A percentile compares a stretch with the other conserved stretches of the same genome.
phyloP scores from a whole-genome alignment of 2,329 filamentous ascomycete species.

The Colletotrichum theobromicola region DNA sequence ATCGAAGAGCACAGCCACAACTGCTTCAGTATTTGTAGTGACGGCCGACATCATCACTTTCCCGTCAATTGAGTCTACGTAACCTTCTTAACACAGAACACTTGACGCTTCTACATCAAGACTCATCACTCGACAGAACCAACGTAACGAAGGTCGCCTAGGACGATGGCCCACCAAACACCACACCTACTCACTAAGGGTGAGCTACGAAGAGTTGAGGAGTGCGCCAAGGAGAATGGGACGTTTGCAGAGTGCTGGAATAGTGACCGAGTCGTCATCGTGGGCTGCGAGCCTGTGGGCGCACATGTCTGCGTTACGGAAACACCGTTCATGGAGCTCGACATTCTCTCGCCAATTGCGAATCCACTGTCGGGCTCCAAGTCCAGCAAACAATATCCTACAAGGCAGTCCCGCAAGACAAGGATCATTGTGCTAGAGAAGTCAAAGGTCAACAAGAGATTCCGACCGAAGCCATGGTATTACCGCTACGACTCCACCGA shows the following conservation, averaged over 20 bases:
- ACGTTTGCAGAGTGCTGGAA: background rate
- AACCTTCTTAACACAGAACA: accelerated
- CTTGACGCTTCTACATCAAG: background rate
- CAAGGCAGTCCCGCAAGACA: background rate
- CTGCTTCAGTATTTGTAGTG: background rate
- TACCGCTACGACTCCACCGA: background rate
- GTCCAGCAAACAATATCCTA: background rate
- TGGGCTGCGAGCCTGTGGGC: background rate
- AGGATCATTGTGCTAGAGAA: background rate
- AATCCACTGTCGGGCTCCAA: background rate
- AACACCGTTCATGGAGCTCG: background rate
- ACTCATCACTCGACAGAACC: background rate
- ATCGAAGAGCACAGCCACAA: background rate
- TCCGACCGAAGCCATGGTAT: background rate
- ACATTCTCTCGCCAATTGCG: background rate
- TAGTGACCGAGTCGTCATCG: background rate
- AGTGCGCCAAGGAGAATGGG: background rate
- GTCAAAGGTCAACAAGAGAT: background rate
- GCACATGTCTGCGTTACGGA: background rate
- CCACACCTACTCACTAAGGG: background rate
- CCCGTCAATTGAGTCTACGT: background rate
- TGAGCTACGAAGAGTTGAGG: background rate
- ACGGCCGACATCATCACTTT: accelerated
- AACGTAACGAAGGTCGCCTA: background rate
- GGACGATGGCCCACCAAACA: background rate